Base-by-base conservation (phyloP, 768 basidiomycete species). In the Lanmaoa pseudosensibilis region DNA sequence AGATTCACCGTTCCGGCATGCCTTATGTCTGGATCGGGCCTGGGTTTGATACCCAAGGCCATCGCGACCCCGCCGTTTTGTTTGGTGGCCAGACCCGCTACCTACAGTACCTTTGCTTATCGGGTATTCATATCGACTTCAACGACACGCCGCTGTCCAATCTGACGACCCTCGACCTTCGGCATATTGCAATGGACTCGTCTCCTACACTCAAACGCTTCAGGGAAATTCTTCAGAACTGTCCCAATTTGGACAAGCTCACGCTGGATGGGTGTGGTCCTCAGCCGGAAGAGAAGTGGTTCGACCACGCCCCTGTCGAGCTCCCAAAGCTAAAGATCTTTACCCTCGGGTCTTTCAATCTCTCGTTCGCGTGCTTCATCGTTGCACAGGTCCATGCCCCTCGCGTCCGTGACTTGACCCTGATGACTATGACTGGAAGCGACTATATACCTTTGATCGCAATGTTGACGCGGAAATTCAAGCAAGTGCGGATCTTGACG, bases 41-140 rank as follows among this genome's bases (percentile, higher is more conserved):
- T 8, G 78, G 70, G 12, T 80, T 75, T 61, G 66, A 75, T 41
- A 71, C 73, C 19, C 61, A 62, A 39, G 69, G 68, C 58, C 66
- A 76, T 50, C 60, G 61, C 21, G 57, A 69, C 50, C 67, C 69
- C 59, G 46, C 78, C 2, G 71, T 85, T 32, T 80, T 90, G 56
- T 85, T 80, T 52, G 80, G 83, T 18, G 78, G 72, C 2, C 57
- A 59, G 11, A 73, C 82, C 2, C 77, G 75, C 9, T 66, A 67
- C n/a, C 71, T 90, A 11, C 70, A 72, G 30, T 77, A 81, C 61
- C 62, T 89, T 40, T 76, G 80, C 37, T 65, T 87, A 32, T 81
- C 83, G 52, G 86, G 85, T 4, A 71, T 90, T 30, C 76, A 83
- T 57, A 71, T 88, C 56, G 78, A 88, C 68, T 90, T 87, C 83